These are phyloP conservation scores for Craspedostauros australis DNA, from an alignment of 108 stramenopile genomes.

Conservation along the genomic window DNA sequence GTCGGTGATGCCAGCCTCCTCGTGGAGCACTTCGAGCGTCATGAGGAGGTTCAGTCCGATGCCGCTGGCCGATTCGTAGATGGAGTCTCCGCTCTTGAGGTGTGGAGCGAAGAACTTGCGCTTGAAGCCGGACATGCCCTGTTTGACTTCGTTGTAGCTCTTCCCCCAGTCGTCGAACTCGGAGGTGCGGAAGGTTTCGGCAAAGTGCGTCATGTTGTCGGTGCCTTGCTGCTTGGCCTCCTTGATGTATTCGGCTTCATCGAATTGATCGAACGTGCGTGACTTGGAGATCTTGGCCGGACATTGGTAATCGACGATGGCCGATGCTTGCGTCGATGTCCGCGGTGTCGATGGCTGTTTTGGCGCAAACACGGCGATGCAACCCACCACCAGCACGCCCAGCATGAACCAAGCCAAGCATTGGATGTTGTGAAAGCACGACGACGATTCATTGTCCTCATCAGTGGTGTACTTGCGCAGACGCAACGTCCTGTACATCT, in stretches of 20 bases:
- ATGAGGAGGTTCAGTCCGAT: constrained; percentile 13
- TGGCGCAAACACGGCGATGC: constrained; percentile 6
- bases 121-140: constrained; percentile 18
- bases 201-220: constrained; percentile 20
- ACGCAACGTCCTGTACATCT: no score
- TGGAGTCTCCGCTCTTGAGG: constrained; percentile 22
- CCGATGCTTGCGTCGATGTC: constrained; percentile 6
- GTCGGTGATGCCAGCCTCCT: background rate
- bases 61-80: constrained; percentile 15
- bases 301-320: constrained; percentile 11
- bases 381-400: constrained; percentile 5
- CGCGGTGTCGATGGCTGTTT: constrained; percentile 1
- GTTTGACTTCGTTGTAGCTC: constrained; percentile 20
- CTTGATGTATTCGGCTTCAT: constrained; percentile 1
- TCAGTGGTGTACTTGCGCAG: no score
- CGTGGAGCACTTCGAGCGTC: constrained; percentile 10
- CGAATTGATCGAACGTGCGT: background rate
- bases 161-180: constrained; percentile 25
- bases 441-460: no score
- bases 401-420: constrained; percentile 2
- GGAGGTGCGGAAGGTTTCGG: constrained; percentile 10
- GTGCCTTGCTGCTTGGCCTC: background rate
- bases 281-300: background rate
- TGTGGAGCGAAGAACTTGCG: constrained; percentile 13
- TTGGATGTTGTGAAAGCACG: no score